Conservation (phyloP, 2,329 filamentous ascomycete genomes). For the Fusarium goolgardi region DNA sequence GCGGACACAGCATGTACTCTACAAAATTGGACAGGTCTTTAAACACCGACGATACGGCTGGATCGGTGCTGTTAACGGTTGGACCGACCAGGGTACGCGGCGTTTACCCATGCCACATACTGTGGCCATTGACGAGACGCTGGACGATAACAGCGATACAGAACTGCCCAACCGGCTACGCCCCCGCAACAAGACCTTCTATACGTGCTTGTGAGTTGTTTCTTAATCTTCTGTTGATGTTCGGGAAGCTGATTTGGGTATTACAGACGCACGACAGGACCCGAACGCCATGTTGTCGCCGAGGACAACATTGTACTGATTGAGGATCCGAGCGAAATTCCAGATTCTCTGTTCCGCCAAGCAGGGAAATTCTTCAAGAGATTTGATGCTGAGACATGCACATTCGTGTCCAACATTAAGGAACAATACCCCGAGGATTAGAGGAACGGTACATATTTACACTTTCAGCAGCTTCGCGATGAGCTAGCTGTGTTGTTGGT, state of each 20-base stretch:
- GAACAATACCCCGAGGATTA: conserved; percentile 91
- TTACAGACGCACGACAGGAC: conserved; percentile 49
- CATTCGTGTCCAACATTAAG: conserved; percentile 82
- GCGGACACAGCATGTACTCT: conserved; percentile 53
- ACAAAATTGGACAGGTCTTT: conserved; percentile 85
- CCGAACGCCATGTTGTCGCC: conserved; percentile 56
- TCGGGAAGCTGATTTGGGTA: conserved; percentile 14
- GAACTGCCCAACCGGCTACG: conserved; percentile 45
- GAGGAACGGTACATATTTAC: conserved; percentile 9
- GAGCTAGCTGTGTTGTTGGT: neutral
- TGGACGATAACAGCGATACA: conserved; percentile 46
- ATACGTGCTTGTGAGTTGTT: conserved; percentile 79
- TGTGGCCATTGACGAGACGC: conserved; percentile 45
- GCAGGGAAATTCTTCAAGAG: conserved; percentile 91
- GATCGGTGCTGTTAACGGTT: conserved; percentile 86
- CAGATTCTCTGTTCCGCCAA: conserved; percentile 70
- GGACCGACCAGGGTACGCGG: conserved; percentile 67
- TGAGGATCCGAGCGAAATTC: conserved; percentile 58
- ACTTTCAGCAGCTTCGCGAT: neutral
- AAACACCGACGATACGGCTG: conserved; percentile 84
- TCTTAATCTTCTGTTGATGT: neutral
- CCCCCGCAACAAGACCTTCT: conserved; percentile 69
- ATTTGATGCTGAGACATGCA: conserved; percentile 74
- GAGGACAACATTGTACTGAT: conserved; percentile 84
- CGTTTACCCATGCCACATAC: conserved; percentile 46